These are phyloP conservation scores for Gracilariopsis chorda DNA, from an alignment of 23 red algal species.

Conservation along the genomic window DNA sequence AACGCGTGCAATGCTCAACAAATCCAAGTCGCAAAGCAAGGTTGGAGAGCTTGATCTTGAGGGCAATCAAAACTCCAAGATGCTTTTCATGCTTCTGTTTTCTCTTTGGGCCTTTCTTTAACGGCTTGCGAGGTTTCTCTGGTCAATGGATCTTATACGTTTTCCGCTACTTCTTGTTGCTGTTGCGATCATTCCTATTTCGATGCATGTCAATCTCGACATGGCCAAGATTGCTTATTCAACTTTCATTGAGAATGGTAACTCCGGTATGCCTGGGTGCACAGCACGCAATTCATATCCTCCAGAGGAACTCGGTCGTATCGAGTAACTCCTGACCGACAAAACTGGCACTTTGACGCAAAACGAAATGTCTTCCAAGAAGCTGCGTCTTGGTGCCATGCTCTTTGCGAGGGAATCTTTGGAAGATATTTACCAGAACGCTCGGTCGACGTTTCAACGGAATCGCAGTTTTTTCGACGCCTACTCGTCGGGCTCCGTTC, in stretches of 20 bases:
- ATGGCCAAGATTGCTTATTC: constrained; percentile 55
- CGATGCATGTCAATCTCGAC: too few relatives aligned
- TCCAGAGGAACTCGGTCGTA: constrained; percentile 75
- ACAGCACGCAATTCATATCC: constrained; percentile 52
- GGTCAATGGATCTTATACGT: too few relatives aligned
- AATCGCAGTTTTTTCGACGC: too few relatives aligned
- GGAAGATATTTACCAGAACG: constrained; percentile 31
- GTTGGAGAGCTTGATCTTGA: constrained; percentile 75
- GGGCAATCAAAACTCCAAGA: constrained; percentile 77
- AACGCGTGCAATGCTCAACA: constrained; percentile 71
- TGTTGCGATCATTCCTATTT: too few relatives aligned
- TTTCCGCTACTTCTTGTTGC: too few relatives aligned
- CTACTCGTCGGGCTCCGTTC: too few relatives aligned
- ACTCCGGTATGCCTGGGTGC: constrained; percentile 4
- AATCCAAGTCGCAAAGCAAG: constrained; percentile 63
- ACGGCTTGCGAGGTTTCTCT: constrained; percentile 60
- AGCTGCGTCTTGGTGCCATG: constrained; percentile 59
- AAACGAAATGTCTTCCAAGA: constrained; percentile 81
- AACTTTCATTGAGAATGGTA: constrained; percentile 55
- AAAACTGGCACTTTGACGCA: too few relatives aligned
- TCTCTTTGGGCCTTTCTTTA: constrained; percentile 63
- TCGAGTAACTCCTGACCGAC: too few relatives aligned
- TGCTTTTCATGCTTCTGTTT: constrained; percentile 79
- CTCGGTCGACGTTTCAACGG: constrained; percentile 5
- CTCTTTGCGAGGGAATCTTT: constrained; percentile 52